Base-by-base conservation (phyloP, 164 flowering plant genomes). In the Magnolia kwangsiensis region DNA sequence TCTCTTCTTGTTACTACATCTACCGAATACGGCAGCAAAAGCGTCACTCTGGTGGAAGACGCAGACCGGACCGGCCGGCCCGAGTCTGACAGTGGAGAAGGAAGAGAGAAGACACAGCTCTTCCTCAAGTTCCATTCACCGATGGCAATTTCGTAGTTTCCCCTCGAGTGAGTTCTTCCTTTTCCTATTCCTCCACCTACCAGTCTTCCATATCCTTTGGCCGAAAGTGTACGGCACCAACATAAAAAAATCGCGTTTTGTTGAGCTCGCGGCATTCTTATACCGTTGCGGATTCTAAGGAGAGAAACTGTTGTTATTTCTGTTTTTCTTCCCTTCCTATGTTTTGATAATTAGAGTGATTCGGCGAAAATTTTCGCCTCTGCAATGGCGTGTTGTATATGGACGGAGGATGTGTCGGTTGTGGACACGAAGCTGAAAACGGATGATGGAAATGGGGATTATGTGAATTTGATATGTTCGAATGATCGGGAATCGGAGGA, bases 391-490 rank as follows among this genome's bases (percentile, higher is more conserved):
- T 75, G 24, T 50, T 27, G 10, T 82, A 71, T 19, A 51, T 61
- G 58, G n/a, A 71, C 13, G 37, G 79, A 84, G 18, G 85, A 74
- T 59, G 79, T 69, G 75, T 81, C 76, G 78, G 81, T 77, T 51
- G 84, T 85, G 73, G 84, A 84, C 81, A 77, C 85, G 76, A 84
- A 67, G 75, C 55, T 83, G 77, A 81, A 71, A 58, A 72, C 85
- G 79, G 85, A 65, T 64, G 78, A 78, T 2, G 75, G 27, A 51
- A 76, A 75, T 37, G 78, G 73, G 24, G 78, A 72, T 50, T 81
- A 81, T 51, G 78, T 78, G 75, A 72, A 69, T 29, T 19, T 81
- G 74, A 75, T 63, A 27, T 63, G 14, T 51, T 67, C 63, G n/a
- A 61, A 71, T 11, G 63, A 72, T 68, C 55, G 1, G 58, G 76